phyloP scores from a whole-genome alignment of 345 rosid genomes.

The Hypericum androsaemum region DNA sequence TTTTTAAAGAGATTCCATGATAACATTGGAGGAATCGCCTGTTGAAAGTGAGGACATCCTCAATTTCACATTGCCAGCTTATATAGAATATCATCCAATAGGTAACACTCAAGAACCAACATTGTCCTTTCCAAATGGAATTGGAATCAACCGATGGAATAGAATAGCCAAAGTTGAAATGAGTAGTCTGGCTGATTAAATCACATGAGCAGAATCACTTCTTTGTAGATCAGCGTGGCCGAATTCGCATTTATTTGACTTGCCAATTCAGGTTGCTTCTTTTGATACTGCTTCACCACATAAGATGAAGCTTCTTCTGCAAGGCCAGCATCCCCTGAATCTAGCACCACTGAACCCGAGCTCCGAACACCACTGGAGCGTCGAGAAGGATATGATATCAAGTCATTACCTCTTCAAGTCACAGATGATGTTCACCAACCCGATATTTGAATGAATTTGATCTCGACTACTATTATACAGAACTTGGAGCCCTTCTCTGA shows the following conservation, averaged over 20 bases:
- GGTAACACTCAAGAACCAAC: too few species aligned
- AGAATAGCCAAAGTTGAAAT: too few species aligned
- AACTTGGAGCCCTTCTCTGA: too few species aligned
- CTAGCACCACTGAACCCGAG: slow-evolving; percentile 91
- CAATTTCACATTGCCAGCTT: too few species aligned
- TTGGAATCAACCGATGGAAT: too few species aligned
- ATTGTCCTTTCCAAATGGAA: too few species aligned
- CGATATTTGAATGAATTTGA: neutral
- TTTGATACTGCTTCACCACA: slow-evolving; percentile 47
- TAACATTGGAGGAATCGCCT: too few species aligned
- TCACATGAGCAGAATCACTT: slow-evolving; percentile 56
- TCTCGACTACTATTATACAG: too few species aligned
- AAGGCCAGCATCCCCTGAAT: slow-evolving; percentile 56
- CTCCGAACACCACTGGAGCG: slow-evolving; percentile 76
- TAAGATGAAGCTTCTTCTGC: slow-evolving; percentile 61
- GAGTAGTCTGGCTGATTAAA: slow-evolving; percentile 18
- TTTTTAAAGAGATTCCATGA: too few species aligned
- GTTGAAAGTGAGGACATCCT: too few species aligned
- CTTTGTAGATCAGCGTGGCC: slow-evolving; percentile 56
- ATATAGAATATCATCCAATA: too few species aligned
- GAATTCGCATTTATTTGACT: slow-evolving; percentile 32
- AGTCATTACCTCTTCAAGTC: slow-evolving; percentile 73
- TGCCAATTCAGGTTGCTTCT: slow-evolving; percentile 56
- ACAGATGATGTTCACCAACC: neutral
- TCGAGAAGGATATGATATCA: slow-evolving; percentile 55